A percentile compares a stretch with the other conserved stretches of the same genome.
phyloP scores from a whole-genome alignment of 768 basidiomycete genomes.

The Boletus huronensis region DNA sequence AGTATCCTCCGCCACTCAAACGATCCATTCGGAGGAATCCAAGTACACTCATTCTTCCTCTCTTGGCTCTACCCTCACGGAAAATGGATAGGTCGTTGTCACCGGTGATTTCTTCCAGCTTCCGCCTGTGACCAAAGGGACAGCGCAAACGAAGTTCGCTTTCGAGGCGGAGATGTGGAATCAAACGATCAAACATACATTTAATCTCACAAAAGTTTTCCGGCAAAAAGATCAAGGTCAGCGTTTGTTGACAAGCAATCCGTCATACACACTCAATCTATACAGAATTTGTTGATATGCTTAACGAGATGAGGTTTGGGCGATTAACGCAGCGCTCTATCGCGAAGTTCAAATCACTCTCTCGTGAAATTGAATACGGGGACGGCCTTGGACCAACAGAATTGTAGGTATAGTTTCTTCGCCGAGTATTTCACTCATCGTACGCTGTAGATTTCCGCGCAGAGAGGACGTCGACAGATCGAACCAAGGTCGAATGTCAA shows the following conservation, averaged over 20 bases:
- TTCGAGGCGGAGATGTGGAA: conserved; percentile 87
- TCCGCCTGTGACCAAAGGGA: conserved; percentile 78
- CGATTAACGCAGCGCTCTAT: conserved; percentile 62
- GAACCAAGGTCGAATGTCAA: conserved; percentile 65
- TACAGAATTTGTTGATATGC: conserved; percentile 88
- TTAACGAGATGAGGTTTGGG: conserved; percentile 98
- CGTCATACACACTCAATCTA: conserved; percentile 2
- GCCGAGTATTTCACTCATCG: not conserved
- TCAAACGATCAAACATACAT: conserved; percentile 70
- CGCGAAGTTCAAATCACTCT: conserved; percentile 63
- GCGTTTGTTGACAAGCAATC: conserved; percentile 16
- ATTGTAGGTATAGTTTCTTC: conserved; percentile 50
- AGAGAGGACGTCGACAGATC: conserved; percentile 89
- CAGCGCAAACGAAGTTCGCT: conserved; percentile 70
- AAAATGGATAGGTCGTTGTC: conserved; percentile 62
- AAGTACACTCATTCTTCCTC: conserved; percentile 42
- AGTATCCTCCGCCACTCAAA: conserved; percentile 55
- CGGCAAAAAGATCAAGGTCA: conserved; percentile 87
- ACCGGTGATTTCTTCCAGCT: conserved; percentile 99
- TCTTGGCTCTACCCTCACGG: not conserved
- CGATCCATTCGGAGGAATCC: conserved; percentile 90
- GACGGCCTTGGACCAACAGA: conserved; percentile 90
- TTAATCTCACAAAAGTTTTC: conserved; percentile 95
- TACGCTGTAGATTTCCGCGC: conserved; percentile 71
- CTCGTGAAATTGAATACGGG: conserved; percentile 64